Evolutionary conservation across 176 grass and related monocot genomes (phyloP).

Genomic region (Carex littledalei): DNA sequence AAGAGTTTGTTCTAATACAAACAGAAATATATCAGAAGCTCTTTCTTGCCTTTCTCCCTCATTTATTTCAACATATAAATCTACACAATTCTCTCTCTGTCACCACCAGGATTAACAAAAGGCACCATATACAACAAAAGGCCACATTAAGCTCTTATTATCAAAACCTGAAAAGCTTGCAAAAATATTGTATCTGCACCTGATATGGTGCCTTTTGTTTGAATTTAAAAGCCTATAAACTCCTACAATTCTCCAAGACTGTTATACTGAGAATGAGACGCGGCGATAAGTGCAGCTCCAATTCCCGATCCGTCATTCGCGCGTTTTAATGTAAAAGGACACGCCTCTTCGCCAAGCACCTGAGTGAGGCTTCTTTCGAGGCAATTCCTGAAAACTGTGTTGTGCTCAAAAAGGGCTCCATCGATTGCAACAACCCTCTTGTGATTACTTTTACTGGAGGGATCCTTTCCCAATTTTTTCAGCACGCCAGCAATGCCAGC

Average conservation of each 20-base stretch:
- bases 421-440: conserved; percentile 65
- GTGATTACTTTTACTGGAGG: conserved; percentile 11
- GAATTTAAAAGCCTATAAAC: neutral
- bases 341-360: conserved; percentile 55
- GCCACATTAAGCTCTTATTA: conserved; percentile 15
- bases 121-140: conserved; percentile 9
- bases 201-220: too few relatives aligned
- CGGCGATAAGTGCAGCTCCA: conserved; percentile 78
- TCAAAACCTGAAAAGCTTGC: neutral
- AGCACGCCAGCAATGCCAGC: conserved; percentile 76
- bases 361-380: conserved; percentile 47
- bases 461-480: conserved; percentile 62
- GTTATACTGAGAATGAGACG: conserved; percentile 56
- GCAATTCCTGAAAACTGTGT: conserved; percentile 59
- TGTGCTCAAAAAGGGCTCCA: conserved; percentile 51
- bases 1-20: neutral
- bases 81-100: neutral
- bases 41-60: neutral
- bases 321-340: too few relatives aligned
- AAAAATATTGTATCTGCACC: neutral
- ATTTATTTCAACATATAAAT: conserved; percentile 9
- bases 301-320: conserved; percentile 67
- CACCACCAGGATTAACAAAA: neutral
- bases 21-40: neutral
- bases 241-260: neutral